These are phyloP conservation scores for Melanopsichium pennsylvanicum DNA, from an alignment of 1,284 basidiomycete genomes.

Conservation along the genomic window DNA sequence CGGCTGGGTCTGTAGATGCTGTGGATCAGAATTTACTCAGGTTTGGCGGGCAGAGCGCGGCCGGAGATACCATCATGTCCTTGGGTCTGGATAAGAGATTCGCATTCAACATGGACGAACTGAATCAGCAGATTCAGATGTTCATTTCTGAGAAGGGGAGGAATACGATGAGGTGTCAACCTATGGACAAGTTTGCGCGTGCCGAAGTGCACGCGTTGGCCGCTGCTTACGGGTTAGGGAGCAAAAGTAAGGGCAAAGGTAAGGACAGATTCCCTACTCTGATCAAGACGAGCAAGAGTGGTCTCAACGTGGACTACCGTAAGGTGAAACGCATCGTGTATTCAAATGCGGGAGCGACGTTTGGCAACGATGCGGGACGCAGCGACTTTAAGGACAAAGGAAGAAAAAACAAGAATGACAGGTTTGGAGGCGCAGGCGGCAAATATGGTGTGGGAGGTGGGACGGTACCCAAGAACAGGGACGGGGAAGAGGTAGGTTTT, in stretches of 20 bases:
- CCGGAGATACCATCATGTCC: slow-evolving; percentile 20
- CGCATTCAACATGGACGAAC: slow-evolving; percentile 49
- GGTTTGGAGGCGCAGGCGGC: slow-evolving; percentile 7
- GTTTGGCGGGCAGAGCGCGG: slow-evolving; percentile 16
- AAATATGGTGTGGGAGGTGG: slow-evolving; percentile 40
- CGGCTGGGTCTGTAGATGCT: slow-evolving; percentile 32
- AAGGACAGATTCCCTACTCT: slow-evolving; percentile 56
- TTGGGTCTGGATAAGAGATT: slow-evolving; percentile 29
- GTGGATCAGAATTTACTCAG: slow-evolving; percentile 26
- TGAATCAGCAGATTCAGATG: slow-evolving; percentile 54
- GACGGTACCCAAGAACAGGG: slow-evolving; percentile 52
- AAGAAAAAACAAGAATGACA: slow-evolving; percentile 25
- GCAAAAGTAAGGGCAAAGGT: slow-evolving; percentile 55
- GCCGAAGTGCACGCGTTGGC: slow-evolving; percentile 64
- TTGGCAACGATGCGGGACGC: slow-evolving; percentile 41
- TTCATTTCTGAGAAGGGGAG: slow-evolving; percentile 48
- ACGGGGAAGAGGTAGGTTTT: slow-evolving; percentile 61
- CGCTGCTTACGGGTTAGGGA: slow-evolving; percentile 54
- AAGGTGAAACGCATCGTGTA: slow-evolving; percentile 48
- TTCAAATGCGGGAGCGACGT: slow-evolving; percentile 39
- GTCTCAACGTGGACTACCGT: slow-evolving; percentile 35
- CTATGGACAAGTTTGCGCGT: slow-evolving; percentile 63
- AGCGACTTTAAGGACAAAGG: slow-evolving; percentile 33
- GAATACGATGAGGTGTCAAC: slow-evolving; percentile 58
- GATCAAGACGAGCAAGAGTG: slow-evolving; percentile 58